phyloP scores from a whole-genome alignment of 768 basidiomycete genomes.

The Tylopilus felleus region DNA sequence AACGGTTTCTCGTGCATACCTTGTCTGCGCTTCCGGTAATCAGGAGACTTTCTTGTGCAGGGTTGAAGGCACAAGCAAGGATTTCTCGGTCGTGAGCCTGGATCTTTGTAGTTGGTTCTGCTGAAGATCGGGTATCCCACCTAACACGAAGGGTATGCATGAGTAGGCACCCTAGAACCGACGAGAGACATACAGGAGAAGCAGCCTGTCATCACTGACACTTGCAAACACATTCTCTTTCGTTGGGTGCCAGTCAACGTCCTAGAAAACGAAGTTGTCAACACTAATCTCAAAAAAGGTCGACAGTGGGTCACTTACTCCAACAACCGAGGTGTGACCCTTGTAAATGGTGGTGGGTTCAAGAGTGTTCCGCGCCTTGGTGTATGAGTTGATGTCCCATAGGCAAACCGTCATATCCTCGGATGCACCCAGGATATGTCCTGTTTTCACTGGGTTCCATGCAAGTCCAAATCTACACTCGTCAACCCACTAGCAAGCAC shows the following conservation, averaged over 20 bases:
- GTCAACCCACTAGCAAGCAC: constrained; percentile 3
- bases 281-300: not conserved
- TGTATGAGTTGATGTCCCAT: constrained; percentile 93
- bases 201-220: constrained; percentile 92
- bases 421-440: constrained; percentile 86
- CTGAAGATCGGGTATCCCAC: constrained; percentile 85
- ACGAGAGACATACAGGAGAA: constrained; percentile 71
- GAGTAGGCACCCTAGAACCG: not conserved
- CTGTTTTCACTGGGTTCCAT: constrained; percentile 84
- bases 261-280: constrained; percentile 43
- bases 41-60: constrained; percentile 71
- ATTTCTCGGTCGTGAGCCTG: constrained; percentile 92
- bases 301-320: constrained; percentile 51
- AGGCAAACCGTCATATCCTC: constrained; percentile 96
- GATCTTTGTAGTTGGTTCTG: constrained; percentile 64
- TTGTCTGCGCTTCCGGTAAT: constrained; percentile 94
- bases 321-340: constrained; percentile 90
- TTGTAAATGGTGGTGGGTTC: constrained; percentile 82
- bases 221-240: constrained; percentile 87
- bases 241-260: constrained; percentile 92
- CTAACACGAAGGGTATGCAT: constrained; percentile 38
- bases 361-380: constrained; percentile 71
- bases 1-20: constrained; percentile 39
- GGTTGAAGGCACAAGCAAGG: constrained; percentile 87
- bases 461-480: constrained; percentile 83